These are phyloP conservation scores for Vinca minor DNA, from an alignment of 257 asterid species.

Conservation along the genomic window DNA sequence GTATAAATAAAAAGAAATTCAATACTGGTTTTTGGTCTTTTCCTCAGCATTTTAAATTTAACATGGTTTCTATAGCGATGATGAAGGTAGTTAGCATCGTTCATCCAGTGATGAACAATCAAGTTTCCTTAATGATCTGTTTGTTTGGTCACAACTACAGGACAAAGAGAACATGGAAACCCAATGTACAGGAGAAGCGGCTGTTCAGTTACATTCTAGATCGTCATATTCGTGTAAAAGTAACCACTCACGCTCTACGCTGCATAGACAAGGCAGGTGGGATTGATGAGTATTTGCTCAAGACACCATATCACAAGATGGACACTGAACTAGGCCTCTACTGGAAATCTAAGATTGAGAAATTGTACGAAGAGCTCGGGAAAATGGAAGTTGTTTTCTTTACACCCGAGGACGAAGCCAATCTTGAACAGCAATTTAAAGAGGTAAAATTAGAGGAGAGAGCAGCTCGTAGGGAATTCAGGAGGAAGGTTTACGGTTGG, in stretches of 20 bases:
- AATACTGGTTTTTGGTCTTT: not conserved
- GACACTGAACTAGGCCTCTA: constrained; percentile 75
- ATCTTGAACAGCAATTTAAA: constrained; percentile 46
- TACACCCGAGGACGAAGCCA: constrained; percentile 68
- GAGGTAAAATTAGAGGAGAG: constrained; percentile 49
- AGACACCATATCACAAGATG: constrained; percentile 87
- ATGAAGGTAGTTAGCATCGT: not conserved
- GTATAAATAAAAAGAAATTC: too few relatives aligned
- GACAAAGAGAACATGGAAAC: constrained; percentile 84
- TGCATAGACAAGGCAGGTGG: constrained; percentile 99
- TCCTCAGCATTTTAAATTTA: not conserved
- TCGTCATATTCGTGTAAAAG: constrained; percentile 76
- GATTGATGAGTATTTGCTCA: constrained; percentile 81
- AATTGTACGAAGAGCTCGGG: constrained; percentile 82
- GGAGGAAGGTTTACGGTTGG: constrained; percentile 64
- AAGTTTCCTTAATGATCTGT: constrained; percentile 17
- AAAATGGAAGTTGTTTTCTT: constrained; percentile 82
- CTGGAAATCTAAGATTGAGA: constrained; percentile 85
- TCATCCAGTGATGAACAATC: not conserved
- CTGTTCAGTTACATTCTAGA: constrained; percentile 88
- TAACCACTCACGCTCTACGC: constrained; percentile 83
- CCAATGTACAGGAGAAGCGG: constrained; percentile 79
- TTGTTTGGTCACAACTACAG: constrained; percentile 29
- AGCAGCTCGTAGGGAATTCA: constrained; percentile 54
- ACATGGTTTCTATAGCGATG: too few relatives aligned